phyloP scores from a whole-genome alignment of 306 rosid species.

The Cicer judaicum region DNA sequence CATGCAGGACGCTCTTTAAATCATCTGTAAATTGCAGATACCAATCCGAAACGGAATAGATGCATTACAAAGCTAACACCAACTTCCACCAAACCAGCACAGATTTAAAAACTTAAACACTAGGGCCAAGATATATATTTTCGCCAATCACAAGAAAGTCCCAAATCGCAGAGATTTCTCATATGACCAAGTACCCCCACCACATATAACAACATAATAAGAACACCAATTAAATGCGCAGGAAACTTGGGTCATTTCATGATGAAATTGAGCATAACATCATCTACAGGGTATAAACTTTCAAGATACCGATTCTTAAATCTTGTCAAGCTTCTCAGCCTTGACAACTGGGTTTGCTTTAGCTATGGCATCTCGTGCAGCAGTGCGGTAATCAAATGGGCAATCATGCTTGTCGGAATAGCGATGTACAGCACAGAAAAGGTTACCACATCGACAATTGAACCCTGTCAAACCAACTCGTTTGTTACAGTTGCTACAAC shows the following conservation, averaged over 20 bases:
- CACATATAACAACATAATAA: conserved; percentile 57
- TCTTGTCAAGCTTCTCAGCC: conserved; percentile 93
- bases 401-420: conserved; percentile 88
- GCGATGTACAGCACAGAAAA: conserved; percentile 83
- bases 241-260: conserved; percentile 59
- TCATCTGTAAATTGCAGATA: conserved; percentile 47
- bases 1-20: conserved; percentile 40
- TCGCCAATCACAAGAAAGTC: conserved; percentile 65
- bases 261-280: conserved; percentile 59
- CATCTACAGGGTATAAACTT: conserved; percentile 47
- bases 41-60: conserved; percentile 49
- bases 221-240: conserved; percentile 56
- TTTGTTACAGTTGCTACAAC: conserved; percentile 85
- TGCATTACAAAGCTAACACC: conserved; percentile 55
- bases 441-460: conserved; percentile 81
- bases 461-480: conserved; percentile 90
- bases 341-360: conserved; percentile 90
- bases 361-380: conserved; percentile 79
- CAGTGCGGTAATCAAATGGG: conserved; percentile 81
- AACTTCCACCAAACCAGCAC: conserved; percentile 58
- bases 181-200: conserved; percentile 58
- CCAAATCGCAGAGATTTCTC: conserved; percentile 61
- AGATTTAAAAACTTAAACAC: conserved; percentile 61
- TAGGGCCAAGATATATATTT: conserved; percentile 59
- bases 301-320: conserved; percentile 52